Base-by-base conservation (phyloP, 2,329 filamentous ascomycete species). In the Septoria petroselini region DNA sequence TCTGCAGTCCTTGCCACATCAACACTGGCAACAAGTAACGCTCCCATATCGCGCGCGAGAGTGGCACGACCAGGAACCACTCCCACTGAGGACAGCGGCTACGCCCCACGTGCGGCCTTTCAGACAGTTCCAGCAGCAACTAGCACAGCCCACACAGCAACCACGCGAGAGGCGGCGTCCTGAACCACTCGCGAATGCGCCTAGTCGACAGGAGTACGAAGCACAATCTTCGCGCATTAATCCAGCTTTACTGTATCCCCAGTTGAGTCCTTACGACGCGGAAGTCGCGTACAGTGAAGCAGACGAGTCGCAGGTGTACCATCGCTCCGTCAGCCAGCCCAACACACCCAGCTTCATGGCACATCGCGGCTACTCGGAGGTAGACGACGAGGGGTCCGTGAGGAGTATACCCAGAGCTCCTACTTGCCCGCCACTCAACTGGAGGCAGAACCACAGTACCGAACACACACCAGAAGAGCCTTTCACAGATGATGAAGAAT, bases 401-500 rank as follows among this genome's bases (percentile, higher is more conserved):
- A 45, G 27, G 12, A 43, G 50, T 29, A 43, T 53, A 6, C 55
- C 55, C 27, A 48, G 56, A 17, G 44, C 55, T 23, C 57, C 59
- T 4, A 57, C 57, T 25, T 58, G 54, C 35, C 55, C 62, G 34
- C 54, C 56, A 14, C 41, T 57, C 7, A 31, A 29, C 14, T 33
- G 39, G 18, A 35, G 51, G 35, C 47, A 57, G 17, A 49, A 46
- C 25, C 52, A 53, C 12, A 58, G 47, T 34, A 34, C 39, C 2
- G 51, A 31, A 2, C 52, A 49, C 30, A 43, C 48, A 1, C 44
- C 41, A 15, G 63, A 64, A 23, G 56, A 55, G 3, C 58, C 61
- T 3, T 65, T 66, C 50, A 55, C 54, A 4, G 58, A 63, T 41
- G 55, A 60, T 35, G 55, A 62, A 37, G 65, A 67, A 23, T 63